A percentile compares a stretch with the other conserved stretches of the same genome.
Conservation (phyloP, 768 basidiomycete genomes). For the Boletales sp. region DNA sequence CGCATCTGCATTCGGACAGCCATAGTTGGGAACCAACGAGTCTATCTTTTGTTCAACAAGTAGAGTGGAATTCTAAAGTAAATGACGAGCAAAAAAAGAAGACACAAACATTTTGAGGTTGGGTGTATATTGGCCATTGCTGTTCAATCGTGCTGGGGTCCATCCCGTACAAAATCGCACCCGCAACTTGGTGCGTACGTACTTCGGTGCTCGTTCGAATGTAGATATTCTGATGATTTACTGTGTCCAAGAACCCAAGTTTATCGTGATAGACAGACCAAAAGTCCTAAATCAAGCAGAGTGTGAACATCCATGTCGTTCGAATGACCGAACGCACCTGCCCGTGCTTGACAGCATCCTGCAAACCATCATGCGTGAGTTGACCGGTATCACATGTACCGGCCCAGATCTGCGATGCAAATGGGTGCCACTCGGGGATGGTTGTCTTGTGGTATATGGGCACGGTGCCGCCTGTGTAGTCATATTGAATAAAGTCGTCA, state of each 20-base stretch:
- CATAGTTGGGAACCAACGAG: constrained; percentile 43
- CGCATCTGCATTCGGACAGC: constrained; percentile 39
- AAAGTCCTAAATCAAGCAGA: constrained; percentile 35
- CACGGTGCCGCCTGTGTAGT: constrained; percentile 35
- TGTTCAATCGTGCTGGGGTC: constrained; percentile 31
- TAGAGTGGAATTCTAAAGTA: neutral
- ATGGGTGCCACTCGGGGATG: constrained; percentile 42
- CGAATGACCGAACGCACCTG: constrained; percentile 19
- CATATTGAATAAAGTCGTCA: constrained; percentile 34
- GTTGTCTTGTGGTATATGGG: constrained; percentile 38
- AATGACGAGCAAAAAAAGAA: neutral
- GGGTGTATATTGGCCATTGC: constrained; percentile 38
- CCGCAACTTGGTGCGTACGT: constrained; percentile 47
- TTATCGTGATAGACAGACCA: constrained; percentile 40
- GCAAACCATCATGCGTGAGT: constrained; percentile 41
- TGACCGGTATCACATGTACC: constrained; percentile 48
- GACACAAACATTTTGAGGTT: constrained; percentile 38
- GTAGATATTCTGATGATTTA: constrained; percentile 36
- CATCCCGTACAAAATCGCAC: constrained; percentile 45
- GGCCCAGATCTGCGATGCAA: constrained; percentile 41
- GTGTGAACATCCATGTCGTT: neutral
- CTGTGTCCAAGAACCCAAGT: constrained; percentile 35
- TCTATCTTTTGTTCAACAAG: constrained; percentile 39
- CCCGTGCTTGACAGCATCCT: constrained; percentile 42
- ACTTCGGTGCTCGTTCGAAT: constrained; percentile 43